Base-by-base conservation (phyloP, 2,329 filamentous ascomycete species). In the Trichoderma sp. region DNA sequence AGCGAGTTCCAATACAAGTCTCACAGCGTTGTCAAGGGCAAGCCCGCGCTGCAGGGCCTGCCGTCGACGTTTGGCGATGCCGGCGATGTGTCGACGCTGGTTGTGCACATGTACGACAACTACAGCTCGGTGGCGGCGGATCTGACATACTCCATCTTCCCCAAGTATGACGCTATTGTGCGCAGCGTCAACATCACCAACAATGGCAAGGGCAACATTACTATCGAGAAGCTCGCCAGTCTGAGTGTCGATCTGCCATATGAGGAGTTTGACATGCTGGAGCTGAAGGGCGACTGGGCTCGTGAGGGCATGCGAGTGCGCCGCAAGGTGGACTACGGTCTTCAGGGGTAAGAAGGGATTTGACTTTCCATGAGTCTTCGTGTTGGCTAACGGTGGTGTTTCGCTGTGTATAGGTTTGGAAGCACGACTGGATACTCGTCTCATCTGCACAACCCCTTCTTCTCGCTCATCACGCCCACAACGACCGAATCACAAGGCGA, bases 391-490 rank as follows among this genome's bases (percentile, higher is more conserved):
- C 1, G 19, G 3, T 56, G 53, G 5, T 16, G 3, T 29, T 47
- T 49, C 31, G 5, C 29, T 53, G 4, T 43, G 5, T n/a, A 88
- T n/a, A 88, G 87, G 6, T 90, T 91, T 74, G 85, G 86, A 19
- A 90, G 88, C 72, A 84, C 82, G 0, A 84, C 83, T 3, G 89
- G 89, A 1, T 91, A 88, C 74, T 88, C 88, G 0, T 90, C 88
- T 0, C 87, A 90, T 72, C 79, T 88, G 1, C 87, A 90, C 74
- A 91, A 91, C 72, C 88, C 88, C 0, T 91, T 91, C 78, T 81
- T 91, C 27, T 83, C 86, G 0, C 77, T 91, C 2, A 81, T 87
- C 0, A 80, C 85, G 3, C 84, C 88, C 0, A 80, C 79, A 0
- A 87, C 88, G 0, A 91, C 88, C 0, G 88, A 91, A 73, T 83